phyloP scores from a whole-genome alignment of 2,329 filamentous ascomycete genomes.

The Neopestalotiopsis sp. region DNA sequence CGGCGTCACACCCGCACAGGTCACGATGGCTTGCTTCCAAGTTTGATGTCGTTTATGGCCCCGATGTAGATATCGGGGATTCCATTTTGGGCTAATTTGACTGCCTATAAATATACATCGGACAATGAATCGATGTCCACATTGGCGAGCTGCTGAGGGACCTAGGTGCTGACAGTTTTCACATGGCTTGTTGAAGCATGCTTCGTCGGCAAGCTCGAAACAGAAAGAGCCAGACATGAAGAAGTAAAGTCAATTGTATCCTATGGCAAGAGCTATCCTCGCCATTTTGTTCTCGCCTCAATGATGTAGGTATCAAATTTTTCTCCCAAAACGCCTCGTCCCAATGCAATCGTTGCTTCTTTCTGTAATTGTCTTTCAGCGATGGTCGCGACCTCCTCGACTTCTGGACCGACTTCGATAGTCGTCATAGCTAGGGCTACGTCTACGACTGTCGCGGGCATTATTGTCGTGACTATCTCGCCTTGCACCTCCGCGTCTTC shows the following conservation, averaged over 20 bases:
- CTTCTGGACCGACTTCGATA: conserved; percentile 48
- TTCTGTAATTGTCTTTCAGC: conserved; percentile 23
- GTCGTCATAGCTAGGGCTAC: conserved; percentile 55
- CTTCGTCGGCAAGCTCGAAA: too few relatives aligned
- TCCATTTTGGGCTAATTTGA: too few relatives aligned
- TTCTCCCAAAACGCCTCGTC: conserved; percentile 5
- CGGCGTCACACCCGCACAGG: not conserved
- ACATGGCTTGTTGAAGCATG: too few relatives aligned
- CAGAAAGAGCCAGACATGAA: too few relatives aligned
- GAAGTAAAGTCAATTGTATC: not conserved
- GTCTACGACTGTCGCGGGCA: conserved; percentile 37
- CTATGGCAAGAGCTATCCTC: not conserved
- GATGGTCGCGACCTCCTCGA: conserved; percentile 39
- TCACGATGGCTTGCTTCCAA: not conserved
- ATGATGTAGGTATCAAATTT: conserved; percentile 16
- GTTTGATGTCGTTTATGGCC: not conserved
- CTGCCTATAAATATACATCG: too few relatives aligned
- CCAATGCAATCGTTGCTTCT: conserved; percentile 2
- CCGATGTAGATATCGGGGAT: too few relatives aligned
- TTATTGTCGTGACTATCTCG: conserved; percentile 31
- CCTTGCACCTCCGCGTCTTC: conserved; percentile 36
- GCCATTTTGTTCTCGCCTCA: not conserved
- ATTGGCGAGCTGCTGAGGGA: too few relatives aligned
- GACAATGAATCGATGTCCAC: too few relatives aligned
- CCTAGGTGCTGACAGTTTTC: too few relatives aligned